These are phyloP conservation scores for Guadua angustifolia DNA, from an alignment of 176 grass and related monocot species.

Conservation along the genomic window DNA sequence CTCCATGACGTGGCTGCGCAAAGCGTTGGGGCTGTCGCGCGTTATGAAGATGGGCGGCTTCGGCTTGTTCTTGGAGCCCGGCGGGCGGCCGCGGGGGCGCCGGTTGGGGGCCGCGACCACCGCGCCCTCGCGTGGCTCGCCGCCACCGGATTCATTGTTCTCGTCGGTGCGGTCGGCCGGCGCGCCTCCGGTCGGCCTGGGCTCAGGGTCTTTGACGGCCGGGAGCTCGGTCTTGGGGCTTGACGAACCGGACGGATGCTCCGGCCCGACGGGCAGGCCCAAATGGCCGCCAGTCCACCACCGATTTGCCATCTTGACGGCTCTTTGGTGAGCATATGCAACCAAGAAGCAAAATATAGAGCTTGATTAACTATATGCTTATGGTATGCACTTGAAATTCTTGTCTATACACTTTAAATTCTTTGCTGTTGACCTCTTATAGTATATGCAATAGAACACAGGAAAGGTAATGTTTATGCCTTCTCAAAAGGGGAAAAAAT, in stretches of 20 bases:
- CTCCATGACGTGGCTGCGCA: conserved; percentile 95
- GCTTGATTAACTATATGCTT: not conserved
- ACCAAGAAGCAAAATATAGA: conserved; percentile 28
- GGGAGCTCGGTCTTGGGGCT: conserved; percentile 48
- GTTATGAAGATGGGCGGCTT: conserved; percentile 97
- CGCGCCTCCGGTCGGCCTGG: conserved; percentile 34
- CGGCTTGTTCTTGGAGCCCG: conserved; percentile 96
- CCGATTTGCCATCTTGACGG: conserved; percentile 77
- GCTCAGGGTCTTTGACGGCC: conserved; percentile 48
- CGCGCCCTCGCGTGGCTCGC: conserved; percentile 68
- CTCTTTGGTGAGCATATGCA: conserved; percentile 30
- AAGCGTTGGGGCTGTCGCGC: conserved; percentile 89
- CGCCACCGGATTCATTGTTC: conserved; percentile 59
- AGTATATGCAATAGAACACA: not conserved
- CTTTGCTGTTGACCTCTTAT: not conserved
- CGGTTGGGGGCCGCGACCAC: conserved; percentile 59
- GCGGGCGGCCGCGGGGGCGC: conserved; percentile 78
- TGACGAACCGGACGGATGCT: conserved; percentile 64
- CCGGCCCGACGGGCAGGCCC: conserved; percentile 65
- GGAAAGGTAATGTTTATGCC: not conserved
- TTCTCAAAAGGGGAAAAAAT: not conserved
- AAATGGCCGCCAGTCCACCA: conserved; percentile 77
- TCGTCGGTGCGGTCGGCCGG: conserved; percentile 43
- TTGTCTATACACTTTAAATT: not conserved
- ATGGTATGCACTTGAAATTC: not conserved